Evolutionary conservation across 345 rosid species (phyloP).

Genomic region (Raphanus raphanistrum): DNA sequence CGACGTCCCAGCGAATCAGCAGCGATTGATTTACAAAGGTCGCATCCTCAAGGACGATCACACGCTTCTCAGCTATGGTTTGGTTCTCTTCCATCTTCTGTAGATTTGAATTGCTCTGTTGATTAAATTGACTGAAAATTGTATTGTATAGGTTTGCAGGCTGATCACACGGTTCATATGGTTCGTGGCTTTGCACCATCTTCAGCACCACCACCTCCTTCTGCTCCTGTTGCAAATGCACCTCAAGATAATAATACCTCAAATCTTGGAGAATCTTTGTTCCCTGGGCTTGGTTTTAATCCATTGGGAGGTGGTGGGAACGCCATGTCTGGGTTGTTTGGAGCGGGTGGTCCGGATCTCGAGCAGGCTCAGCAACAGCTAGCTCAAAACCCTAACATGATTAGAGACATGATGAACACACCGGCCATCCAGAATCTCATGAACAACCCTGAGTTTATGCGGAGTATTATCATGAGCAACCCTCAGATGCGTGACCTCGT

Average conservation of each 20-base stretch:
- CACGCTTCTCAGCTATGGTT: conserved; percentile 69
- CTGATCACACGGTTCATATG: conserved; percentile 89
- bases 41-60: conserved; percentile 83
- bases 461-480: conserved; percentile 75
- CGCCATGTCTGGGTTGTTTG: conserved; percentile 34
- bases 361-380: conserved; percentile 81
- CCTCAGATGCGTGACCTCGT: conserved; percentile 91
- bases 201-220: conserved; percentile 39
- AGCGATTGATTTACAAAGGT: conserved; percentile 79
- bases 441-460: conserved; percentile 87
- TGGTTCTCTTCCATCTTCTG: background rate
- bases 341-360: conserved; percentile 57
- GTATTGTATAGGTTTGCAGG: conserved; percentile 66
- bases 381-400: conserved; percentile 72
- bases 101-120: no score
- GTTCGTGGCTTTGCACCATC: conserved; percentile 68
- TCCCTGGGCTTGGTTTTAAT: conserved; percentile 74
- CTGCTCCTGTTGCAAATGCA: conserved; percentile 32
- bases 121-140: no score
- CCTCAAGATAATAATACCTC: conserved; percentile 57
- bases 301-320: conserved; percentile 52
- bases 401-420: conserved; percentile 83
- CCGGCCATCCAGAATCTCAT: conserved; percentile 76
- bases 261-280: conserved; percentile 54
- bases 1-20: conserved; percentile 71